Conservation (phyloP, 441 rosid genomes). For the Erodium texanum region DNA sequence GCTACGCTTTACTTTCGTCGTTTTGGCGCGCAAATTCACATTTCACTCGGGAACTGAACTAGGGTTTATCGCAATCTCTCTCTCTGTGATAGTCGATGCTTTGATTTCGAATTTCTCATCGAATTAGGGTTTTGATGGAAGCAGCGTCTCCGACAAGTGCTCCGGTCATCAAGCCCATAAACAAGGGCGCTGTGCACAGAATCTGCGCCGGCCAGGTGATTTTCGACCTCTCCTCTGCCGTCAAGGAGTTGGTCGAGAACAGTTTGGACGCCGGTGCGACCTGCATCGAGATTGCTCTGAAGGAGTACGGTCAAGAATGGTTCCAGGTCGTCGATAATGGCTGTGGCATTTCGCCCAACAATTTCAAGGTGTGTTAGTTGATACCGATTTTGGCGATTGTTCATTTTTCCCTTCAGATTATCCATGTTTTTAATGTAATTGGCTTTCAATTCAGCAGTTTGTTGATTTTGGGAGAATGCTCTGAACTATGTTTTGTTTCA, state of each 20-base stretch:
- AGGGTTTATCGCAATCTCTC: background rate
- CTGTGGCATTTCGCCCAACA: constrained; percentile 72
- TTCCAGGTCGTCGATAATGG: constrained; percentile 96
- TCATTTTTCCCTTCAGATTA: too few species aligned
- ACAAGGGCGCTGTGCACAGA: constrained; percentile 63
- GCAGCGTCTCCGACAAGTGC: constrained; percentile 21
- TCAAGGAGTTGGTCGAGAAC: constrained; percentile 93
- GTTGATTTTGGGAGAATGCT: too few species aligned
- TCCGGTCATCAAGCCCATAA: constrained; percentile 55
- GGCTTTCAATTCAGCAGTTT: background rate
- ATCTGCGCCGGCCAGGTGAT: constrained; percentile 93
- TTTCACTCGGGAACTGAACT: background rate
- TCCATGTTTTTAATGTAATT: background rate
- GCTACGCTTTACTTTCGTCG: background rate
- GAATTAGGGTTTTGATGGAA: constrained; percentile 26
- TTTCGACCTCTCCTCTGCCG: constrained; percentile 81
- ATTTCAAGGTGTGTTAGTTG: constrained; percentile 50
- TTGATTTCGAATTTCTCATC: background rate
- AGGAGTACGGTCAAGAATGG: constrained; percentile 68
- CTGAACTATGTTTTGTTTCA: background rate
- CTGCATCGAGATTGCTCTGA: constrained; percentile 62
- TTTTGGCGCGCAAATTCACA: background rate
- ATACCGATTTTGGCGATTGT: too few species aligned
- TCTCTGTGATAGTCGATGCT: background rate
- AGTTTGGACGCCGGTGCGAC: constrained; percentile 97